These are phyloP conservation scores for Fusarium sp. DNA, from an alignment of 2,329 filamentous ascomycete species.

Conservation along the genomic window DNA sequence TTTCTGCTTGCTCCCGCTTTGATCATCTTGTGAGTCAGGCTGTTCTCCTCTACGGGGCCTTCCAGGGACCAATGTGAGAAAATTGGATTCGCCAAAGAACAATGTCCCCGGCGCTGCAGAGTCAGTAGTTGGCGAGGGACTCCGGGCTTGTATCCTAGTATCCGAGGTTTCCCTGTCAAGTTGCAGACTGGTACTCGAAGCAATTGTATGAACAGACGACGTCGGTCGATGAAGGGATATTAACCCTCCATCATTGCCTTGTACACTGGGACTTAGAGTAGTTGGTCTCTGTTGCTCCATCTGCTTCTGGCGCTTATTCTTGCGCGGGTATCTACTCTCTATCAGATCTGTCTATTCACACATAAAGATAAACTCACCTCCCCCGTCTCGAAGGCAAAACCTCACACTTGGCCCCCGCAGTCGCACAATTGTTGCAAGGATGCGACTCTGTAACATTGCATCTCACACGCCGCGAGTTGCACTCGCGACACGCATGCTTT, in stretches of 20 bases:
- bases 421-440: constrained; percentile 53
- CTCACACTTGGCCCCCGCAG: constrained; percentile 49
- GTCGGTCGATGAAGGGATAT: background rate
- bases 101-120: constrained; percentile 46
- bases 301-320: constrained; percentile 35
- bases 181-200: background rate
- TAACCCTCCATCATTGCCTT: background rate
- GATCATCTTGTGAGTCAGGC: constrained; percentile 2
- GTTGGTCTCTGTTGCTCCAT: background rate
- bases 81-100: constrained; percentile 59
- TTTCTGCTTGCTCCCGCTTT: constrained; percentile 32
- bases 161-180: background rate
- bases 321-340: constrained; percentile 44
- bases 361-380: constrained; percentile 41
- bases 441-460: constrained; percentile 55
- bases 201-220: background rate
- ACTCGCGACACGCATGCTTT: constrained; percentile 55
- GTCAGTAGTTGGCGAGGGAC: constrained; percentile 38
- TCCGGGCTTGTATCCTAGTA: constrained; percentile 25
- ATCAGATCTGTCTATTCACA: background rate
- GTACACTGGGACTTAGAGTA: background rate
- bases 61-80: constrained; percentile 55
- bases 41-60: constrained; percentile 21
- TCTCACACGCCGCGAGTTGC: constrained; percentile 54
- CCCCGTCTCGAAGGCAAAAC: constrained; percentile 54